These are phyloP conservation scores for Carex sylvatica DNA, from an alignment of 202 grass and related monocot genomes.

Conservation along the genomic window DNA sequence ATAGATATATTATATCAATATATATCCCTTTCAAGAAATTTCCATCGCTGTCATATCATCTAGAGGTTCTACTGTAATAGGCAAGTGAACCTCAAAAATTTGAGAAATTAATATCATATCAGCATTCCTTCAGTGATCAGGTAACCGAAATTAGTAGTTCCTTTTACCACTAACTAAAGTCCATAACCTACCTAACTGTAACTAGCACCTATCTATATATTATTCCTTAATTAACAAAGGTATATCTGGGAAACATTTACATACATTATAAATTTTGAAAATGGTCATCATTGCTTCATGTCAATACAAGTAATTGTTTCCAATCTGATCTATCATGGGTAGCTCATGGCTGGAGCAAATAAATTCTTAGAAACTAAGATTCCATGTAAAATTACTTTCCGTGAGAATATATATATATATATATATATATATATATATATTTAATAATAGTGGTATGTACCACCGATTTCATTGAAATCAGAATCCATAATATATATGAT, in stretches of 20 bases:
- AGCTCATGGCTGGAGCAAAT: too few species aligned
- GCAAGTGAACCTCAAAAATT: not conserved
- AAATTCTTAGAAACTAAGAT: not conserved
- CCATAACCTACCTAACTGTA: not conserved
- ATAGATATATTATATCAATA: not conserved
- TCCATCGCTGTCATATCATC: conserved; percentile 6
- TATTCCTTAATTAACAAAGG: not conserved
- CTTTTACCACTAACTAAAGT: not conserved
- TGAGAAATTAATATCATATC: not conserved
- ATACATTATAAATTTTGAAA: not conserved
- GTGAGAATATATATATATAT: too few species aligned
- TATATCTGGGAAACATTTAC: not conserved
- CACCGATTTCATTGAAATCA: too few species aligned
- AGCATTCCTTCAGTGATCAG: too few species aligned
- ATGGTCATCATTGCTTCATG: not conserved
- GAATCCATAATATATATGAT: too few species aligned
- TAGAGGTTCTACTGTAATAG: not conserved
- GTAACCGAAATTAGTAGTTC: not conserved
- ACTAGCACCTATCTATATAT: not conserved
- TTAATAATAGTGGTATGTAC: too few species aligned
- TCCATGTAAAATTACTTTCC: not conserved
- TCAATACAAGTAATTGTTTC: not conserved
- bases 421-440: too few species aligned
- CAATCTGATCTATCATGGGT: conserved; percentile 4
- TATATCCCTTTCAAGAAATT: not conserved